Evolutionary conservation across 192 early-diverging fungal genomes (phyloP), one percentile per base, ranked within the genome.

Genomic region (Podila epigama): DNA sequence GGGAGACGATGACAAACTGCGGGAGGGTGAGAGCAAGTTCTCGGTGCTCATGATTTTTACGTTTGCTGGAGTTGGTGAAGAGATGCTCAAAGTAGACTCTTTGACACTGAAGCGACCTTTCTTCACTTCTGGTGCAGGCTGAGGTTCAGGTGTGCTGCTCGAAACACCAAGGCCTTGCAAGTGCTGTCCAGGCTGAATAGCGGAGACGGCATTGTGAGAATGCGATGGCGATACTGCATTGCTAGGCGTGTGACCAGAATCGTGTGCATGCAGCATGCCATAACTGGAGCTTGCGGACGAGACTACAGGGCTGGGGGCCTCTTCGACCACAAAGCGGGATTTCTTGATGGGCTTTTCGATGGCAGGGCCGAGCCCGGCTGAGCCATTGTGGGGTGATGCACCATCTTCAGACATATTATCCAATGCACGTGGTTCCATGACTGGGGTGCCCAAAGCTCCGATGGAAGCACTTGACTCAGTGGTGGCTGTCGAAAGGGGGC

Each of bases 41-140:
- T 77, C 73, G 37, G 44, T 44, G 1, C 42, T 36, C n/a, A 33
- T 29, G 22, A 52, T 16, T 15, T 61, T 77, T 9, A 64, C 28
- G 39, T 39, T 68, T 5, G 55, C 40, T 10, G 66, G 73, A 3
- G 60, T 50, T 27, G 73, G 73, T 1, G 73, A 68, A 4, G 73
- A 41, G 11, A 68, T 68, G 33, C 54, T 68, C 5, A 58, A 33
- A 0, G 61, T 63, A 0, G 73, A 82, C 42, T 84, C 84, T 12
- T 73, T 86, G 41, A 93, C 89, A 78, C 88, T 89, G 53, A 93
- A 93, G 37, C 92, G 81, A n/a, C 92, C 92, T 53, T 92, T 93
- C 63, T 82, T 87, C 6, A 92, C 84, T 71, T 88, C 73, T 41
- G 62, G 73, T 8, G 58, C 56, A 11, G 9, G n/a, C 10, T 8